Base-by-base conservation (phyloP, 805 yeast genomes). In the Hemisphaericaspora nanyangensis region DNA sequence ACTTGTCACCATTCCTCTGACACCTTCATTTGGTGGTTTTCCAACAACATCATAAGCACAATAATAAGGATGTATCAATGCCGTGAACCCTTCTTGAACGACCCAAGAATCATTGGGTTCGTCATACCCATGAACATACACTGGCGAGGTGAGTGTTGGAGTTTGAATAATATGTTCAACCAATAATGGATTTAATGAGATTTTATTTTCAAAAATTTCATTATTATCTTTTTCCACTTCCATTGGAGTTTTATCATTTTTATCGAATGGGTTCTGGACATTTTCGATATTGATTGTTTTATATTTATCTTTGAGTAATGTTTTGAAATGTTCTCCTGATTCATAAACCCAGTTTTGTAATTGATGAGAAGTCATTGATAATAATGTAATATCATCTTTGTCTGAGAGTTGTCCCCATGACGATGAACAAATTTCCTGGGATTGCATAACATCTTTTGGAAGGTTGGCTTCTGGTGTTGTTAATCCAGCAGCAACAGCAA, bases 361-460 rank as follows among this genome's bases (percentile, higher is more conserved):
- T 42, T 65, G 70, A 42, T 61, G 65, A 3, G 60, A 45, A 4
- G 70, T 62, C 6, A 60, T 52, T 39, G 61, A 65, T 7, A 61
- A 26, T 20, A 65, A 43, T 2, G 50, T 42, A 31, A 38, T 39
- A 28, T 51, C 54, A 33, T 63, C 62, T 2, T 19, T 40, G 17
- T 51, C 63, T 31, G 47, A 48, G 2, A 61, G 30, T 42, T 64
- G 70, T 5, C 59, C 65, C 68, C 69, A 63, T 11, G 68, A 61
- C 12, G 65, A 45, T 10, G 68, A 61, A 42, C 70, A 65, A 7
- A 65, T 37, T 39, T 65, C 70, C 5, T 48, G 44, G 4, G 69
- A 50, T 13, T 43, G 30, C 1, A 58, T 51, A 5, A 50, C 39
- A 7, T 40, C 36, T 1, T 47, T 41, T 4, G 60, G 55, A 8